These are phyloP conservation scores for Pelargonium cotyledonis DNA, from an alignment of 441 rosid species.

Conservation along the genomic window DNA sequence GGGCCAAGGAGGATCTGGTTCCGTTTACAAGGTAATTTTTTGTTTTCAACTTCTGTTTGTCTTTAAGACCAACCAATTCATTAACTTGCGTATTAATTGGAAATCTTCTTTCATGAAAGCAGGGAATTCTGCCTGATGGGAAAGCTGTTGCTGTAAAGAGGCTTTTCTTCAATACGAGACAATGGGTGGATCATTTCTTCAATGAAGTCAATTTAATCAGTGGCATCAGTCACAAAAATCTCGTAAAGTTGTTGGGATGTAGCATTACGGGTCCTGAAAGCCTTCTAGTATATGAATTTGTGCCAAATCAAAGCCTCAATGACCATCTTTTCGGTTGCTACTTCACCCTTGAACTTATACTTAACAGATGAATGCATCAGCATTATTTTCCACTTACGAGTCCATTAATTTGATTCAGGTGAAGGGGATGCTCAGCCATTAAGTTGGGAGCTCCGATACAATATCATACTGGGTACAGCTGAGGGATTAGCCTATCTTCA, in stretches of 20 bases:
- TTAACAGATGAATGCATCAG: background rate
- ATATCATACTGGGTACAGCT: slow-evolving; percentile 61
- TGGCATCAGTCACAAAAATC: slow-evolving; percentile 64
- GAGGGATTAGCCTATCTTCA: slow-evolving; percentile 80
- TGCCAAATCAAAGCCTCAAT: slow-evolving; percentile 67
- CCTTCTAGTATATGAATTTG: slow-evolving; percentile 74
- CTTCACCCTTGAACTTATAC: slow-evolving; percentile 15
- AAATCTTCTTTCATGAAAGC: slow-evolving; percentile 4
- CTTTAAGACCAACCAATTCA: background rate
- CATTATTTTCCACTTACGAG: slow-evolving; percentile 5
- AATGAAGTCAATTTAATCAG: slow-evolving; percentile 84
- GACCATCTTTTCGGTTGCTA: slow-evolving; percentile 49
- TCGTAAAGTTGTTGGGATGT: slow-evolving; percentile 72
- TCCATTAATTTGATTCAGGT: slow-evolving; percentile 29
- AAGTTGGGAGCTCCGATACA: slow-evolving; percentile 47
- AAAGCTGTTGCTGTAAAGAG: slow-evolving; percentile 69
- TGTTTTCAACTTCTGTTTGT: slow-evolving; percentile 7
- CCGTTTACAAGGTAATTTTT: slow-evolving; percentile 58
- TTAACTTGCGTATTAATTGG: slow-evolving; percentile 10
- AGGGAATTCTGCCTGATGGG: slow-evolving; percentile 68
- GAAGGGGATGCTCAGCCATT: slow-evolving; percentile 20
- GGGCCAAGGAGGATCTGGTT: slow-evolving; percentile 91
- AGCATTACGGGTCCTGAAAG: slow-evolving; percentile 87
- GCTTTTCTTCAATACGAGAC: slow-evolving; percentile 70
- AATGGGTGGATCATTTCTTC: slow-evolving; percentile 92